Evolutionary conservation across 495 filamentous ascomycete species (phyloP).

Genomic region (Xylaria telfairii): DNA sequence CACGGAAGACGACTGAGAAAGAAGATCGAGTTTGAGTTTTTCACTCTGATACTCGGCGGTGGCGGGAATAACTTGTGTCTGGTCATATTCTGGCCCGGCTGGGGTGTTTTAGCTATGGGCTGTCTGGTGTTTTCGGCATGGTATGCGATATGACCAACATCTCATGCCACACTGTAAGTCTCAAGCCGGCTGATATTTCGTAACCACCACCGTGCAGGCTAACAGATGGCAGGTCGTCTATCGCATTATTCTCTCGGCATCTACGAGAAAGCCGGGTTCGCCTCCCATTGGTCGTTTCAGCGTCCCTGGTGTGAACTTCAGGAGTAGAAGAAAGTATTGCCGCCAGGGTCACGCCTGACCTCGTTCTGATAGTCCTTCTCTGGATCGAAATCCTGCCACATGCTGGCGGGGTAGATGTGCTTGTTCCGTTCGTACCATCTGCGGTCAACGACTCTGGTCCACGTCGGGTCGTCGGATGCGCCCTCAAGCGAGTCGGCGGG

Average conservation of each 20-base stretch:
- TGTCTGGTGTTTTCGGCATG: conserved; percentile 10
- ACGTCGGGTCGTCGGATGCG: conserved; percentile 73
- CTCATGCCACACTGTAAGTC: not conserved
- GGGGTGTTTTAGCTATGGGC: conserved; percentile 45
- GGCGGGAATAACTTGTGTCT: conserved; percentile 47
- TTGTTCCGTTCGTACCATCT: conserved; percentile 98
- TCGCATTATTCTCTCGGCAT: not conserved
- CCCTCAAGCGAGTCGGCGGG: conserved; percentile 69
- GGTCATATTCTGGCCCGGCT: conserved; percentile 58
- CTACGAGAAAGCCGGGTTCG: not conserved
- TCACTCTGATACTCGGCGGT: conserved; percentile 48
- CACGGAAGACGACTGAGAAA: conserved; percentile 40
- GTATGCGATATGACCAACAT: conserved; percentile 3
- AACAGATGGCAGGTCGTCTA: not conserved
- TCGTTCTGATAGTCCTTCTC: conserved; percentile 82
- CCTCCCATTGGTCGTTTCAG: not conserved
- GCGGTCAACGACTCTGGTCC: conserved; percentile 95
- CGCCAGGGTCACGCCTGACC: conserved; percentile 80
- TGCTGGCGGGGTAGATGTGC: conserved; percentile 94
- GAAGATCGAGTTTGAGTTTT: conserved; percentile 52
- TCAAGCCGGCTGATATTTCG: not conserved
- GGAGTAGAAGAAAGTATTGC: conserved; percentile 93
- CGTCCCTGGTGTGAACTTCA: conserved; percentile 14
- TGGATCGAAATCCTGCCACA: conserved; percentile 95
- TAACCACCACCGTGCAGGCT: not conserved